These are phyloP conservation scores for Monosporascus ibericus DNA, from an alignment of 2,329 filamentous ascomycete genomes.

Conservation along the genomic window DNA sequence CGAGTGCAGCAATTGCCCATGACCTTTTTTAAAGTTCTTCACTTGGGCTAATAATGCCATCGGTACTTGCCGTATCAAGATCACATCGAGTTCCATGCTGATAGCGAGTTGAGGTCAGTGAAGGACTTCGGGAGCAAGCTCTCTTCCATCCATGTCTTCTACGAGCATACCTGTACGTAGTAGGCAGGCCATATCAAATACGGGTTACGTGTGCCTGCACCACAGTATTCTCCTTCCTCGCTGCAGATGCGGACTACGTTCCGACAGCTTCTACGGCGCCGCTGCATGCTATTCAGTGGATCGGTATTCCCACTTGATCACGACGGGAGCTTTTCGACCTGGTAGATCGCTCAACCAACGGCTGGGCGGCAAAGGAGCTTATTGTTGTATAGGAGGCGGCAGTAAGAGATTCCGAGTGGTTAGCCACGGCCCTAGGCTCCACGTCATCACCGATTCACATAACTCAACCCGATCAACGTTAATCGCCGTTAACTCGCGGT, in stretches of 20 bases:
- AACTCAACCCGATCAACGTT: neutral
- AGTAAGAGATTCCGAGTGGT: neutral
- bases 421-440: neutral
- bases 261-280: neutral
- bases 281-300: neutral
- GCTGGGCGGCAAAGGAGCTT: too few species aligned
- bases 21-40: too few species aligned
- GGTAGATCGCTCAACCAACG: neutral
- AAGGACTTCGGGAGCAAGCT: too few species aligned
- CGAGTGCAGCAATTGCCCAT: too few species aligned
- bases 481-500: neutral
- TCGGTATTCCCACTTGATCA: neutral
- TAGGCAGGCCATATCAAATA: too few species aligned
- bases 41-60: too few species aligned
- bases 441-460: neutral
- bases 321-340: neutral
- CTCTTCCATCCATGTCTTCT: too few species aligned
- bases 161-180: too few species aligned
- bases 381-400: too few species aligned
- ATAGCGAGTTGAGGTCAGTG: too few species aligned
- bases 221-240: neutral
- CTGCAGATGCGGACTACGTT: neutral
- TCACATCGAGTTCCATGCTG: too few species aligned
- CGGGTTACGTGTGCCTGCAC: too few species aligned
- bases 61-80: neutral